Conservation (phyloP, 495 filamentous ascomycete species). For the Poronia punctata region DNA sequence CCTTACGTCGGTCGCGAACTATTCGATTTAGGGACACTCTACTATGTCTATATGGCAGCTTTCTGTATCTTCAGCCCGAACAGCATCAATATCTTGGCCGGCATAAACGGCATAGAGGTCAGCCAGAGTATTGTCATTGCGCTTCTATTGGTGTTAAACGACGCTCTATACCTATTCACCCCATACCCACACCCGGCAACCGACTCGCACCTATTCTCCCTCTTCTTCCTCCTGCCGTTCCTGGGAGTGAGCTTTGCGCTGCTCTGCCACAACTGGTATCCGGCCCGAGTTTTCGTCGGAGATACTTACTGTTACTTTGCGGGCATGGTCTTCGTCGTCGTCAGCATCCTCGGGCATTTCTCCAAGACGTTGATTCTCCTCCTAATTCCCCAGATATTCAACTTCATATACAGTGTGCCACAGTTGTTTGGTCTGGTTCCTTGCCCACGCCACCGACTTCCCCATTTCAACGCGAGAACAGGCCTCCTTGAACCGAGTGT, state of each 20-base stretch:
- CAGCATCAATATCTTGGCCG: conserved; percentile 96
- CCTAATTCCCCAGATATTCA: conserved; percentile 91
- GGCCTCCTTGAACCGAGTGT: conserved; percentile 78
- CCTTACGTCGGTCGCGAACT: conserved; percentile 72
- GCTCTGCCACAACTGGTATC: conserved; percentile 91
- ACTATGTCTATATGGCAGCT: conserved; percentile 94
- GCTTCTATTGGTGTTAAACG: conserved; percentile 73
- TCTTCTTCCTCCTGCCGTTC: conserved; percentile 91
- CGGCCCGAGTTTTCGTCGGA: conserved; percentile 88
- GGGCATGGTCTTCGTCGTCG: conserved; percentile 97
- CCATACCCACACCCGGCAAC: conserved; percentile 87
- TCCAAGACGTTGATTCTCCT: conserved; percentile 91
- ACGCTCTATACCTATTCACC: conserved; percentile 68
- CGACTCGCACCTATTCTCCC: conserved; percentile 89
- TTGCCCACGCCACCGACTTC: conserved; percentile 86
- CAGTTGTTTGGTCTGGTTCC: conserved; percentile 85
- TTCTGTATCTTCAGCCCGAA: conserved; percentile 96
- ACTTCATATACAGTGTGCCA: conserved; percentile 87
- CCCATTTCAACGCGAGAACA: conserved; percentile 75
- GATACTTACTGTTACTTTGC: conserved; percentile 99
- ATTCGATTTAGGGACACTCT: conserved; percentile 79
- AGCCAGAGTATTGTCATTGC: conserved; percentile 90
- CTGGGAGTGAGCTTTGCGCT: conserved; percentile 85
- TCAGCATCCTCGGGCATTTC: conserved; percentile 94
- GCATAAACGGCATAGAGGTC: conserved; percentile 96